Base-by-base conservation (phyloP, 129 eudicot species). In the Chrysanthemum seticuspe region DNA sequence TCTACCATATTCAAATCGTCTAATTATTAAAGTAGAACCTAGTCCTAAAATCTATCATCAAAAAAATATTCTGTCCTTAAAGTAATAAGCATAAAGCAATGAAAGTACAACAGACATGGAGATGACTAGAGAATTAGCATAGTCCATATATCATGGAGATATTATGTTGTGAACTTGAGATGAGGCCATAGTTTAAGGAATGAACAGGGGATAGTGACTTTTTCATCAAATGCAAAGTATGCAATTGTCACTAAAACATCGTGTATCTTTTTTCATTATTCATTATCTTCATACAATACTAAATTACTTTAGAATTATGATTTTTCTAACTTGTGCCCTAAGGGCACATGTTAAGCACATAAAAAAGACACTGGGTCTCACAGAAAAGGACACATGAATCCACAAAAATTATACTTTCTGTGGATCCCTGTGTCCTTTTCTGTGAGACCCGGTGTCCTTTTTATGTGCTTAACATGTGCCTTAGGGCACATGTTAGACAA, bases 121-220 rank as follows among this genome's bases (percentile, higher is more conserved):
- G 52, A 68, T 13, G 75, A 76, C 63, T 10, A 2, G 67, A 29
- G 69, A 60, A 62, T 58, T 49, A 69, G 63, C 75, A 69, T 70
- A 56, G 71, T 36, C 71, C 81, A 77, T 77, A 10, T 13, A 68
- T 59, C 63, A 58, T 59, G 31, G 29, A 68, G 72, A 59, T 58
- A 31, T 25, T 60, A 61, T 72, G 34, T 13, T 69, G 36, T 52
- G 54, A 36, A 36, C 45, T 74, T 31, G 31, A 6, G 10, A 44
- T 51, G 70, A 60, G 56, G 66, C 72, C 72, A 64, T 52, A 13
- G 65, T 65, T 54, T 13, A 61, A 68, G 63, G 61, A 76, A 67
- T 67, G 68, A 48, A 70, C 71, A 51, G 23, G 12, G 19, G 81
- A 77, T 51, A 52, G 71, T 69, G 72, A 60, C 45, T 70, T 10